These are phyloP conservation scores for Closterium sp. DNA, from an alignment of 139 green algal species.

Conservation along the genomic window DNA sequence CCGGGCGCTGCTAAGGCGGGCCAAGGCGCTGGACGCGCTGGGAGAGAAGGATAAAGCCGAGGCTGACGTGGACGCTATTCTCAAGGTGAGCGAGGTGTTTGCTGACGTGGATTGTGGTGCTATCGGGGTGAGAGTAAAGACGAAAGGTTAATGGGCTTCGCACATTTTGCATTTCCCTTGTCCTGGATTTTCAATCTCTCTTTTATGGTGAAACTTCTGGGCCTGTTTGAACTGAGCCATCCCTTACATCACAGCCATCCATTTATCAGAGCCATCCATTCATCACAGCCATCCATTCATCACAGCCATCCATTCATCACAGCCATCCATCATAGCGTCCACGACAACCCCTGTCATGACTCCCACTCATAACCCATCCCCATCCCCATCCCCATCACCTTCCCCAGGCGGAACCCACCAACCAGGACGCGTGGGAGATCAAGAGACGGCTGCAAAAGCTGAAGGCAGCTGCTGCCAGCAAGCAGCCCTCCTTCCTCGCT, in stretches of 20 bases:
- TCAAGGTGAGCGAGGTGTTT: slow-evolving; percentile 6
- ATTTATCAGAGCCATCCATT: too few relatives aligned
- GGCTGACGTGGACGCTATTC: slow-evolving; percentile 16
- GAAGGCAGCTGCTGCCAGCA: neutral
- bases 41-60: neutral
- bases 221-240: too few relatives aligned
- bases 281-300: too few relatives aligned
- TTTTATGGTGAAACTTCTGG: too few relatives aligned
- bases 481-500: too few relatives aligned
- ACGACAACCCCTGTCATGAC: too few relatives aligned
- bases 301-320: too few relatives aligned
- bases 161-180: neutral
- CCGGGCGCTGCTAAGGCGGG: slow-evolving; percentile 22
- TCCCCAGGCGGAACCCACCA: slow-evolving; percentile 10
- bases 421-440: slow-evolving; percentile 22
- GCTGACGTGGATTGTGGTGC: neutral
- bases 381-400: neutral
- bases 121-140: neutral
- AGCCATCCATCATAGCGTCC: too few relatives aligned
- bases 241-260: too few relatives aligned
- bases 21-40: slow-evolving; percentile 25
- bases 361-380: neutral
- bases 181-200: neutral
- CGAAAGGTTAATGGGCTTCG: neutral
- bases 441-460: neutral